These are phyloP conservation scores for Oryza australiensis DNA, from an alignment of 176 grass and related monocot species.

Conservation along the genomic window DNA sequence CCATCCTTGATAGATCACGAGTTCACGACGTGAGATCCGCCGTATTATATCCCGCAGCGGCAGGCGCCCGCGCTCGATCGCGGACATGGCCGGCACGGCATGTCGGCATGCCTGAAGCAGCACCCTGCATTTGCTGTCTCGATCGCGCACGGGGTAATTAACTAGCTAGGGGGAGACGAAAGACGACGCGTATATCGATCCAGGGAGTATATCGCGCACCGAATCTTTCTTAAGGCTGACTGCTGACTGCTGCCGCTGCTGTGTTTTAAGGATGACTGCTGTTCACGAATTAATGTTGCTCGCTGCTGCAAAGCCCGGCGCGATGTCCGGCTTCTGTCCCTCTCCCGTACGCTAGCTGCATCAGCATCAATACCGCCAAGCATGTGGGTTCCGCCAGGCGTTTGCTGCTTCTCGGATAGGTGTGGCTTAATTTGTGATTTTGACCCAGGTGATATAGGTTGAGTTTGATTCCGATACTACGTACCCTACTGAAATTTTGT, in stretches of 20 bases:
- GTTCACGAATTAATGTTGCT: background rate
- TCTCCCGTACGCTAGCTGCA: background rate
- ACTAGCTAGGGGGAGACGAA: background rate
- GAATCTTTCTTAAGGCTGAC: background rate
- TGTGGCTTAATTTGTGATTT: too few species aligned
- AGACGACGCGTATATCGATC: background rate
- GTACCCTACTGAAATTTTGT: too few species aligned
- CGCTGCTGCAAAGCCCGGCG: background rate
- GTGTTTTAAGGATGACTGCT: background rate
- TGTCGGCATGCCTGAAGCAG: too few species aligned
- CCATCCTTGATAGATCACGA: too few species aligned
- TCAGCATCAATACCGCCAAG: background rate
- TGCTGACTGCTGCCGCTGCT: background rate
- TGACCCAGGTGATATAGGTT: too few species aligned
- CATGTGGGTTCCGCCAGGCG: background rate
- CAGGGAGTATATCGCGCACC: background rate
- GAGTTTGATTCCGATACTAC: too few species aligned
- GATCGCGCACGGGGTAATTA: too few species aligned
- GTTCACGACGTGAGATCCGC: too few species aligned
- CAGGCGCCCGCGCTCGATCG: too few species aligned
- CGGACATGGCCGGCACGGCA: too few species aligned
- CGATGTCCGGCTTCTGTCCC: background rate
- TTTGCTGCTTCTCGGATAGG: background rate
- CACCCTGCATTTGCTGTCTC: too few species aligned
- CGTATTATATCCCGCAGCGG: too few species aligned